A percentile compares a stretch with the other conserved stretches of the same genome.
Conservation (phyloP, 768 basidiomycete species). For the Hygrophorus russula region DNA sequence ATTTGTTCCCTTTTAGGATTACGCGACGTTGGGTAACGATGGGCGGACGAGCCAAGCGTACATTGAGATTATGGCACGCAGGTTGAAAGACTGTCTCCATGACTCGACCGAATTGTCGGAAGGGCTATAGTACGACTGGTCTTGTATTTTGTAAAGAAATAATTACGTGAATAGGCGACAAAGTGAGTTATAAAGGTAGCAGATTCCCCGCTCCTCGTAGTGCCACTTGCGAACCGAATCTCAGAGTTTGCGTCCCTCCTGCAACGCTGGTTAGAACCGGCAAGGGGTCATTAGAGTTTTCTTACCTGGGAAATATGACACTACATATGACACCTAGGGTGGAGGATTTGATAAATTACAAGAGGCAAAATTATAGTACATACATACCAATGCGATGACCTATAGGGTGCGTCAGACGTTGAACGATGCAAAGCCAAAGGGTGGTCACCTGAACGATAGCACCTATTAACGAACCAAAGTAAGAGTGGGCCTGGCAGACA, state of each 20-base stretch:
- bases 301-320: slow-evolving; percentile 83
- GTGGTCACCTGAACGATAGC: slow-evolving; percentile 65
- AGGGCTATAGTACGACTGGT: neutral
- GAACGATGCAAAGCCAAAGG: neutral
- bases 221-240: slow-evolving; percentile 70
- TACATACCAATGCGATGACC: slow-evolving; percentile 73
- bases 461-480: slow-evolving; percentile 74
- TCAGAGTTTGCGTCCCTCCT: slow-evolving; percentile 65
- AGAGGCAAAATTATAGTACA: too few relatives aligned
- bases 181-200: too few relatives aligned
- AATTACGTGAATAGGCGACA: too few relatives aligned
- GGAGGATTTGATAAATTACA: too few relatives aligned
- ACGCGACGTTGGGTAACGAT: slow-evolving; percentile 35
- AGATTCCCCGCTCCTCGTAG: slow-evolving; percentile 73
- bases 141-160: too few relatives aligned
- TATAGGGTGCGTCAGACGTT: slow-evolving; percentile 15
- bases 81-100: slow-evolving; percentile 55
- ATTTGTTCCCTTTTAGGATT: slow-evolving; percentile 19
- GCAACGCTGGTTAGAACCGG: neutral
- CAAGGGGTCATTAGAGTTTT: neutral
- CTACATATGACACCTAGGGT: slow-evolving; percentile 40
- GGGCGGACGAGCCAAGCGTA: slow-evolving; percentile 60
- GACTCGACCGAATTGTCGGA: slow-evolving; percentile 3
- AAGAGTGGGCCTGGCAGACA: slow-evolving; percentile 59
- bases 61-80: slow-evolving; percentile 63